A percentile compares a stretch with the other conserved stretches of the same genome.
Evolutionary conservation across 805 yeast species (phyloP).

Genomic region (Torulaspora quercuum): DNA sequence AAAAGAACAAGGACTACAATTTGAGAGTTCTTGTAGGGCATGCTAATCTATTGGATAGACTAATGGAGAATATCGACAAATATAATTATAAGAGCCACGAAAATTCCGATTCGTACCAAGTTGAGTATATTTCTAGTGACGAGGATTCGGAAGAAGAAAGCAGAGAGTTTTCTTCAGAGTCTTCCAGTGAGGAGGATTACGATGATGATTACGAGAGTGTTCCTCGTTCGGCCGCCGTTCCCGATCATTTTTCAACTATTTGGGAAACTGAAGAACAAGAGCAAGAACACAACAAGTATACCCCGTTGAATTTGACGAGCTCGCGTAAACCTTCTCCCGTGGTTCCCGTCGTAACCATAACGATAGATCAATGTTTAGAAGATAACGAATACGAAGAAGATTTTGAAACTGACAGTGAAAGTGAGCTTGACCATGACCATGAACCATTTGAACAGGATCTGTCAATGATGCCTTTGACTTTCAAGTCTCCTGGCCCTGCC

Average conservation of each 20-base stretch:
- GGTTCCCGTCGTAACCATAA: conserved; percentile 9
- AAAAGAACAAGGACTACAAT: conserved; percentile 24
- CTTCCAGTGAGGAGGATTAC: conserved; percentile 13
- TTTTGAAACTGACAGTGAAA: conserved; percentile 25
- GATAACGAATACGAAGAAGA: conserved; percentile 15
- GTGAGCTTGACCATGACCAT: conserved; percentile 11
- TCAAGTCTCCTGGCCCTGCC: too few relatives aligned
- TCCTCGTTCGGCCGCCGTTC: conserved; percentile 8
- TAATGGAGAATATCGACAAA: conserved; percentile 24
- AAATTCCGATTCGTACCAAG: conserved; percentile 1
- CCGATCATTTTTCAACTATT: conserved; percentile 4
- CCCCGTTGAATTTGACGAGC: conserved; percentile 8
- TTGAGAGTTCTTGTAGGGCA: conserved; percentile 34
- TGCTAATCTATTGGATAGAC: conserved; percentile 33
- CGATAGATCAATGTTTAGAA: conserved; percentile 10
- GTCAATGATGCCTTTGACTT: conserved; percentile 8
- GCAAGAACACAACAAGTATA: background rate
- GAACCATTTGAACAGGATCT: conserved; percentile 14
- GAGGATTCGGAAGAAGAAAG: conserved; percentile 19
- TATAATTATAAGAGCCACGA: conserved; percentile 7
- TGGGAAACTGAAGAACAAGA: conserved; percentile 7
- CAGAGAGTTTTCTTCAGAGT: conserved; percentile 5
- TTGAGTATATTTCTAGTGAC: conserved; percentile 14
- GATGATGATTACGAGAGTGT: conserved; percentile 14
- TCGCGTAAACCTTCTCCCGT: background rate